Evolutionary conservation across 2,329 filamentous ascomycete genomes (phyloP), one percentile per base, ranked within the genome.

Genomic region (Bimuria novae-zelandiae): DNA sequence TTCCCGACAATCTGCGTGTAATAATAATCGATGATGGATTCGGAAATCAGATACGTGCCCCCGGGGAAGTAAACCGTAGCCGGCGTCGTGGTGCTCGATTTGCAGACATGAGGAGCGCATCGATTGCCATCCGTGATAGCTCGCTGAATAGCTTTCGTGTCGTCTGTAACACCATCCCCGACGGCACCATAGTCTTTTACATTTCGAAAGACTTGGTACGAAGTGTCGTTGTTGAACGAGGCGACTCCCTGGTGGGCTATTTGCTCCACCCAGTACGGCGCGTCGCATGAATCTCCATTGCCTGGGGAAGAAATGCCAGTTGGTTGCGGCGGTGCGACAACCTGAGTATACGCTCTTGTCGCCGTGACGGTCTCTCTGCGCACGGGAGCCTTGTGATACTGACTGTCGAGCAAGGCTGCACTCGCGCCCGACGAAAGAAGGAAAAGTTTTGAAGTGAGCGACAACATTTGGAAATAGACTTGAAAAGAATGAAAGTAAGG

Each of bases 1-100:
- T 87, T 83, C 35, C 84, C 84, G 50, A 87, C 77, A 12, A 88
- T 70, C 67, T 86, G 80, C 5, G 85, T 88, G 55, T 82, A 82
- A 69, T 87, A 88, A 61, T 84, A 86, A 61, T 84, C 78, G 48
- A 85, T 79, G 55, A 89, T 84, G 2, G 82, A 76, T 0, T 74
- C 72, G 36, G 78, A 84, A 52, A 86, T 77, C 1, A 83, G 45
- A 57, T 89, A 89, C 0, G 79, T 85, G 37, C 84, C 84, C 16
- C 77, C 76, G 3, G 80, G 82, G 60, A 84, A 83, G 65, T 84
- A 84, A n/a, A 85, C 77, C 19, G 83, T 69, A 2, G 80, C 81
- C 1, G 82, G 82, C 1, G 78, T 80, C 0, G 73, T 80, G 0
- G 82, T 83, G 4, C 77, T 72, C 4, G 72, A 75, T n/a, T 62